Evolutionary conservation across 73 alveolate species (phyloP), one percentile per base, ranked within the genome.

Genomic region (Paramecium sexaurelia): DNA sequence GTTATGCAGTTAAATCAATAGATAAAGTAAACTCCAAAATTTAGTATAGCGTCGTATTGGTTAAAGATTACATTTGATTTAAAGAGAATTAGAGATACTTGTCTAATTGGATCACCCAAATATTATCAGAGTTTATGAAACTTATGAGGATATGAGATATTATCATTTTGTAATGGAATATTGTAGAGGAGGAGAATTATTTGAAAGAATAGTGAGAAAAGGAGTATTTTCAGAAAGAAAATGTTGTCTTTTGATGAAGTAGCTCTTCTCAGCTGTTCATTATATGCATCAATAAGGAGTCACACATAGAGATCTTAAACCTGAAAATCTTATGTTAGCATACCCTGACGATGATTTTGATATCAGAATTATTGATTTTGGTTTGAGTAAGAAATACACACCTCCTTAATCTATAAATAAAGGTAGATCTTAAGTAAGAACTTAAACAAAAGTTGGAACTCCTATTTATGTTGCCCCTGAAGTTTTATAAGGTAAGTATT

Each of bases 91-190:
- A 19, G 82, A 91, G 26, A 93, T 94, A 22, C 88, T 95, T n/a
- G 92, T 56, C 26, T 26, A 55, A n/a, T 92, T 95, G 78, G 98
- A 96, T 86, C 98, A 95, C 75, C 98, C 98, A 6, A 95, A 95
- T 61, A 94, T 95, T 57, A 95, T 95, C 19, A 94, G 95, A 78
- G 75, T 95, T 24, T 93, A 91, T 37, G 98, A 95, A 41, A 88
- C 95, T 6, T 95, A 93, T 92, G 97, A 95, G 55, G 93, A 94
- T 20, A 94, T 91, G 35, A 55, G 95, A 51, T 86, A 94, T 45
- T 92, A 92, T 87, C 95, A 91, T 85, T 84, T 95, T 66, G 95
- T 95, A 6, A 95, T 95, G 91, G 98, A 95, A 92, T 92, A 93
- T 92, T 94, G 97, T 36, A 75, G 56, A 88, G 97, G 97, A 11